A percentile compares a stretch with the other conserved stretches of the same genome.
Conservation (phyloP, 768 basidiomycete species). For the Phylloporus sp. region DNA sequence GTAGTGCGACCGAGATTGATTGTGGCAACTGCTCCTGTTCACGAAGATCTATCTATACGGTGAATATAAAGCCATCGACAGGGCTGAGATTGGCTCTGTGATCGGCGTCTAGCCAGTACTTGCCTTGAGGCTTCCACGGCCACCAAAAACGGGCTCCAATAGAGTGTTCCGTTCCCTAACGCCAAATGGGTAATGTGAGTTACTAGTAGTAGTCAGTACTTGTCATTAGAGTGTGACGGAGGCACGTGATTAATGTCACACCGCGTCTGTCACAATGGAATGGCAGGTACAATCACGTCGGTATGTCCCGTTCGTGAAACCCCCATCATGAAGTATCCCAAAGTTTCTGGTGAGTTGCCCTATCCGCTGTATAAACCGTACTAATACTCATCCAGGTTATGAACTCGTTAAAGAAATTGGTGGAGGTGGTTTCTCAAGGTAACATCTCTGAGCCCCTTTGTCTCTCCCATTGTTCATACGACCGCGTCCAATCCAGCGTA, state of each 20-base stretch:
- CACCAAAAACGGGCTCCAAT: too few relatives aligned
- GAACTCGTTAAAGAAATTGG: conserved; percentile 73
- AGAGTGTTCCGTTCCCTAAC: too few relatives aligned
- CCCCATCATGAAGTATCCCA: conserved; percentile 35
- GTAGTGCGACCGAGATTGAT: too few relatives aligned
- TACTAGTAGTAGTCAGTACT: too few relatives aligned
- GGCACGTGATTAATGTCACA: conserved; percentile 20
- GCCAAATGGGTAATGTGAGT: too few relatives aligned
- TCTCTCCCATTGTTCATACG: not conserved
- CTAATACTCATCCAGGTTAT: conserved; percentile 48
- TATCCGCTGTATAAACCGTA: not conserved
- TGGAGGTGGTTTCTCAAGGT: conserved; percentile 87
- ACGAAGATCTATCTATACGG: too few relatives aligned
- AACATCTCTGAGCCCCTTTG: not conserved
- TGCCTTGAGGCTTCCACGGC: too few relatives aligned
- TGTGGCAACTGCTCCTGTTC: too few relatives aligned
- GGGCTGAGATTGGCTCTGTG: too few relatives aligned
- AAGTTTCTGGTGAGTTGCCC: conserved; percentile 24
- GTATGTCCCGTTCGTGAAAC: not conserved
- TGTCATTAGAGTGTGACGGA: not conserved
- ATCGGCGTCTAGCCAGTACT: too few relatives aligned
- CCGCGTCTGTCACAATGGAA: conserved; percentile 25
- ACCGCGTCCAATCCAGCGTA: conserved; percentile 48
- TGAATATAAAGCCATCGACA: too few relatives aligned
- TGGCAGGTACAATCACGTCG: conserved; percentile 1